These are phyloP conservation scores for Aureobasidium namibiae DNA, from an alignment of 2,329 filamentous ascomycete species.

Conservation along the genomic window DNA sequence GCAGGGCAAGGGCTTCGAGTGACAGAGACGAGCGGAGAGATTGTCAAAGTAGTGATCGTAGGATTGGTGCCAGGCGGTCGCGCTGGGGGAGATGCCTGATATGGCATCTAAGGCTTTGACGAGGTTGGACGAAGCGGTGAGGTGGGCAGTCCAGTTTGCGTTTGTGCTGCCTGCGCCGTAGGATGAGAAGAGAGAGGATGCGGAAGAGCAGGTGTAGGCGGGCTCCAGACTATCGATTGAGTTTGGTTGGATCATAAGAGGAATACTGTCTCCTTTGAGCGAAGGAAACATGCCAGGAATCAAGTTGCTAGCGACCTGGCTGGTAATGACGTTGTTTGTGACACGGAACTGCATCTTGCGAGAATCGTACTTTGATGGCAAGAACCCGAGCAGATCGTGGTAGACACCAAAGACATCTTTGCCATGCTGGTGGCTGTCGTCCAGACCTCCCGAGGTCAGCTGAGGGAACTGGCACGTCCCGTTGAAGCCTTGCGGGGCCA, in stretches of 20 bases:
- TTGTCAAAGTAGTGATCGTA: constrained; percentile 85
- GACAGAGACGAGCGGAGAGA: constrained; percentile 69
- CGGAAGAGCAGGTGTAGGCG: constrained; percentile 55
- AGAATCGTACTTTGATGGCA: constrained; percentile 45
- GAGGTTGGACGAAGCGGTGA: constrained; percentile 48
- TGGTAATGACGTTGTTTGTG: constrained; percentile 76
- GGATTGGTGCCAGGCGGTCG: constrained; percentile 58
- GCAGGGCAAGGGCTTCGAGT: constrained; percentile 64
- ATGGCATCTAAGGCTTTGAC: constrained; percentile 57
- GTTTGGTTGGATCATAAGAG: constrained; percentile 41
- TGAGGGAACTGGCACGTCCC: constrained; percentile 76
- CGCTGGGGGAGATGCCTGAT: constrained; percentile 52
- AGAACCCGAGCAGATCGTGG: constrained; percentile 57
- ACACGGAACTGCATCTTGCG: constrained; percentile 57
- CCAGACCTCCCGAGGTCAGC: constrained; percentile 62
- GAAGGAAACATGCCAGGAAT: constrained; percentile 59
- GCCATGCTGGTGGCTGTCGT: constrained; percentile 69
- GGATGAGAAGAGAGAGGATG: constrained; percentile 35
- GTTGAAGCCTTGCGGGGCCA: constrained; percentile 57
- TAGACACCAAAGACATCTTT: constrained; percentile 72
- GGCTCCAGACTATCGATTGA: constrained; percentile 67
- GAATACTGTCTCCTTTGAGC: constrained; percentile 21
- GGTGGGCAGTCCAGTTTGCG: constrained; percentile 55
- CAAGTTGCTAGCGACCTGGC: constrained; percentile 69
- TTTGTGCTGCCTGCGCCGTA: constrained; percentile 40